These are phyloP conservation scores for Colletotrichum godetiae DNA, from an alignment of 2,329 filamentous ascomycete species.

Conservation along the genomic window DNA sequence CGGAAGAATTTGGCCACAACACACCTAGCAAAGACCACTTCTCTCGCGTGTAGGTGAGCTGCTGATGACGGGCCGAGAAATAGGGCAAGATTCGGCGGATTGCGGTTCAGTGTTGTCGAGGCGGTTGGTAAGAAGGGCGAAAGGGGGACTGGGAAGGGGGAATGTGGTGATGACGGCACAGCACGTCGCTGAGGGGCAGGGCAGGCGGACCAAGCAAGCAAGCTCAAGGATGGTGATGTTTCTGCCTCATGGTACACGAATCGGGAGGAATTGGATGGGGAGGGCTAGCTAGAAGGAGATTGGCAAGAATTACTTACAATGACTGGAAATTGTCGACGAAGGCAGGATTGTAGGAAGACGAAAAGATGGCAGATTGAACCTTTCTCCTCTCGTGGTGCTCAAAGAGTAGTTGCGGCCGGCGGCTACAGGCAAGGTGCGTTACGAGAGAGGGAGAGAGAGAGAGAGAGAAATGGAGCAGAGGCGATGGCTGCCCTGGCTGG, in stretches of 20 bases:
- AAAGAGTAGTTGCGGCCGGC: constrained; percentile 3
- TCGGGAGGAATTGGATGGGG: neutral
- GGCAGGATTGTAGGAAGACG: constrained; percentile 15
- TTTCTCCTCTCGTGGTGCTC: neutral
- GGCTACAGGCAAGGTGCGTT: constrained; percentile 1
- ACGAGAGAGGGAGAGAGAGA: neutral
- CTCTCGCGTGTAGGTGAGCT: constrained; percentile 20
- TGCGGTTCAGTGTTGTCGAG: constrained; percentile 4
- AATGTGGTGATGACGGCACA: constrained; percentile 36
- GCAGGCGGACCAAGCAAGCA: constrained; percentile 26
- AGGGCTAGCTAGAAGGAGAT: constrained; percentile 7
- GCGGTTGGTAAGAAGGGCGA: constrained; percentile 3
- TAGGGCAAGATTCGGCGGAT: constrained; percentile 17
- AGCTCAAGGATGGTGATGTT: constrained; percentile 33
- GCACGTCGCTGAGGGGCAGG: constrained; percentile 35
- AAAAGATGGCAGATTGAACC: neutral
- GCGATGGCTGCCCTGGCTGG: neutral
- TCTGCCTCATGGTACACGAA: constrained; percentile 20
- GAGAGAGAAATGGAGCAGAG: constrained; percentile 11
- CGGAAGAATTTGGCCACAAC: constrained; percentile 3
- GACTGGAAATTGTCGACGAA: constrained; percentile 21
- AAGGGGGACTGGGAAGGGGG: constrained; percentile 26
- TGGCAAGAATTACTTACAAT: constrained; percentile 29
- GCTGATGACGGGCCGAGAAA: constrained; percentile 31
- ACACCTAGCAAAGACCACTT: constrained; percentile 13